Conservation (phyloP, 495 filamentous ascomycete species). For the Oidiodendron maius region DNA sequence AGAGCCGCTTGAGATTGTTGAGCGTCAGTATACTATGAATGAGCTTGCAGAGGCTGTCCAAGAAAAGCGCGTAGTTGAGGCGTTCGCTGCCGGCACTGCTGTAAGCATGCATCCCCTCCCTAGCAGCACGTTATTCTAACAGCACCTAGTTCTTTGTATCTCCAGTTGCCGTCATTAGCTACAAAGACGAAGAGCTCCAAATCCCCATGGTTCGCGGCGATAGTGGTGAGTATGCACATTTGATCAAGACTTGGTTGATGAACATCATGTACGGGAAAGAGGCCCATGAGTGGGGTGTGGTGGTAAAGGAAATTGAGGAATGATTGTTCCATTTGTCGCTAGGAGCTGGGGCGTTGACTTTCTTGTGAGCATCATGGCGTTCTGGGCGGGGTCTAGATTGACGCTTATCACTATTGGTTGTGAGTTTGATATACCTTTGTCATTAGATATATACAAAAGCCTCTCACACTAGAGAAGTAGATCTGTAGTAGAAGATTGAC, state of each 20-base stretch:
- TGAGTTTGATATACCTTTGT: too few relatives aligned
- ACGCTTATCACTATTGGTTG: too few relatives aligned
- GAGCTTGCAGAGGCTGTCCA: conserved; percentile 68
- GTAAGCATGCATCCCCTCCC: conserved; percentile 37
- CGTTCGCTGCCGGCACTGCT: conserved; percentile 84
- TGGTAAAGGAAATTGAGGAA: conserved; percentile 45
- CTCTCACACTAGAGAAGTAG: too few relatives aligned
- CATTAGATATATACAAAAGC: too few relatives aligned
- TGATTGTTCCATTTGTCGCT: background rate
- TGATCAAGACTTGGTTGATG: conserved; percentile 71
- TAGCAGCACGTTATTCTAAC: background rate
- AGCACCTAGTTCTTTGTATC: conserved; percentile 78
- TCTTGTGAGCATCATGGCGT: background rate
- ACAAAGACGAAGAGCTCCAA: conserved; percentile 60
- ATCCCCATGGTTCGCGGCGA: conserved; percentile 57
- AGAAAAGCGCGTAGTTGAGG: conserved; percentile 75
- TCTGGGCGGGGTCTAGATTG: background rate
- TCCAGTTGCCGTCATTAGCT: conserved; percentile 67
- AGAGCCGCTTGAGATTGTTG: conserved; percentile 64
- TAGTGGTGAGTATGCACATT: conserved; percentile 55
- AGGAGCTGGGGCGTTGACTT: background rate
- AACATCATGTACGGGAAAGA: conserved; percentile 80
- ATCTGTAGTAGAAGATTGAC: too few relatives aligned
- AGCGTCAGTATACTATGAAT: conserved; percentile 71
- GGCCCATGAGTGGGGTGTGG: conserved; percentile 71